These are phyloP conservation scores for Penicillium concentricum DNA, from an alignment of 2,329 filamentous ascomycete genomes.

Conservation along the genomic window DNA sequence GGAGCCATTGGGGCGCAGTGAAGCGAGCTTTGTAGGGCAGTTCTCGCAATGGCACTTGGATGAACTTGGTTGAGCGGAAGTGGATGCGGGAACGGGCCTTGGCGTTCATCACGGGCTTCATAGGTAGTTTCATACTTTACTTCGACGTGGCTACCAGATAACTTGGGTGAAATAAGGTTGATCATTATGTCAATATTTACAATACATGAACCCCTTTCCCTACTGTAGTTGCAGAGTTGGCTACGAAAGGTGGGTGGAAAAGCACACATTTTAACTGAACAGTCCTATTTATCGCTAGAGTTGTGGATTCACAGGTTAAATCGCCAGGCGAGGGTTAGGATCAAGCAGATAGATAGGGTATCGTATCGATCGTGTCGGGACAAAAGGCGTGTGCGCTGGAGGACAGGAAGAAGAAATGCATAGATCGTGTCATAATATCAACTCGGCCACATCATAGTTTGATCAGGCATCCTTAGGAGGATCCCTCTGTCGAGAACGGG, in stretches of 20 bases:
- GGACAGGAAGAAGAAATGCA: constrained; percentile 25
- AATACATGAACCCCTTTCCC: neutral
- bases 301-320: constrained; percentile 12
- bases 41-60: constrained; percentile 5
- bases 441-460: constrained; percentile 17
- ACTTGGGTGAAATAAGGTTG: neutral
- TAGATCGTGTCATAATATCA: constrained; percentile 29
- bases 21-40: neutral
- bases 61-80: constrained; percentile 16
- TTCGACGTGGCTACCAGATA: neutral
- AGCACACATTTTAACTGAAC: constrained; percentile 13
- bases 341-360: constrained; percentile 27
- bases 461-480: constrained; percentile 27
- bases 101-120: constrained; percentile 10
- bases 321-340: constrained; percentile 14
- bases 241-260: constrained; percentile 6
- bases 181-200: neutral
- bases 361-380: constrained; percentile 28
- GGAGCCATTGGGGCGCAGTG: constrained; percentile 36
- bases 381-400: constrained; percentile 23
- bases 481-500: constrained; percentile 34
- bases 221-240: neutral
- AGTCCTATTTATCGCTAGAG: constrained; percentile 13
- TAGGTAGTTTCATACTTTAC: neutral
- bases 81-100: constrained; percentile 22